Evolutionary conservation across 1,284 basidiomycete genomes (phyloP).

Genomic region (Cryptococcus hybrid): DNA sequence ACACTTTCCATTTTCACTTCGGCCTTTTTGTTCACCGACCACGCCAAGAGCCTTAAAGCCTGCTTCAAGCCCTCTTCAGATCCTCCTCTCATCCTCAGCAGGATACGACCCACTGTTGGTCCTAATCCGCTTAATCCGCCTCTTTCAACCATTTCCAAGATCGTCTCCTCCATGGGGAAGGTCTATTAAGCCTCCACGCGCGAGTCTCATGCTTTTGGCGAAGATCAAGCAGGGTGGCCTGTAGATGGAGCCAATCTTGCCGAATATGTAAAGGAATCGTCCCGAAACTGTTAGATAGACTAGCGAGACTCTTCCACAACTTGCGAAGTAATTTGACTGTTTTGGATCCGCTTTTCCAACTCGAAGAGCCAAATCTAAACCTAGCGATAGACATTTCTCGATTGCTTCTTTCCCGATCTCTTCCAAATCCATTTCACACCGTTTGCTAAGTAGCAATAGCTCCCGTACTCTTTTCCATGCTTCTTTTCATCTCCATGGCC

Average conservation of each 20-base stretch:
- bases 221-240: neutral
- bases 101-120: slow-evolving; percentile 4
- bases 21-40: slow-evolving; percentile 4
- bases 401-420: slow-evolving; percentile 13
- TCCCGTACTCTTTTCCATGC: slow-evolving; percentile 14
- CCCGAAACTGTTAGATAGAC: neutral
- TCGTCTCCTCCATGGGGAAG: slow-evolving; percentile 4
- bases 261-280: slow-evolving; percentile 12
- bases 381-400: slow-evolving; percentile 4
- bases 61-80: neutral
- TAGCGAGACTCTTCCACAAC: slow-evolving; percentile 4
- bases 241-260: slow-evolving; percentile 9
- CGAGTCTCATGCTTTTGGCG: neutral
- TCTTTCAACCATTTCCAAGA: slow-evolving; percentile 17
- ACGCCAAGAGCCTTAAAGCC: slow-evolving; percentile 6
- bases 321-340: slow-evolving; percentile 5
- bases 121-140: slow-evolving; percentile 16
- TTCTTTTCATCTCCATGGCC: neutral
- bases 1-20: neutral
- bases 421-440: slow-evolving; percentile 25
- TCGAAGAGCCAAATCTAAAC: slow-evolving; percentile 2
- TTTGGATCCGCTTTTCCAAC: neutral
- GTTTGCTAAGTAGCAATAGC: slow-evolving; percentile 25
- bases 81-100: slow-evolving; percentile 1
- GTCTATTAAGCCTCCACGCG: neutral